Base-by-base conservation (phyloP, 2,329 filamentous ascomycete genomes). In the Hyphodiscus sp. region DNA sequence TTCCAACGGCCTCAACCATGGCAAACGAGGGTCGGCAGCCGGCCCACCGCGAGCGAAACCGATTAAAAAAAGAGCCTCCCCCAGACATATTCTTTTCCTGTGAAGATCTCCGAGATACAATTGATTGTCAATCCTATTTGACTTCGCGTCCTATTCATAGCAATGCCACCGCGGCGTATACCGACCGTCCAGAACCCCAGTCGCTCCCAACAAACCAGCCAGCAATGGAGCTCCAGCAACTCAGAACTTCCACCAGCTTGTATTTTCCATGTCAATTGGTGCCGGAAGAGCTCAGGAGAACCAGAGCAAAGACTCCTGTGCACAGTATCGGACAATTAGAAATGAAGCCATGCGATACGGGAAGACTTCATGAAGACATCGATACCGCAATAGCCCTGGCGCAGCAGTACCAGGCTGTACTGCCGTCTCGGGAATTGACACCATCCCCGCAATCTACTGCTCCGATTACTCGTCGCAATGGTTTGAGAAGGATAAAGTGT, bases 321-420 rank as follows among this genome's bases (percentile, higher is more conserved):
- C 60, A 58, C n/a, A 54, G 51, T 7, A 53, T 67, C 41, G 65
- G 65, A 4, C 65, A 67, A 50, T 54, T 65, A 4, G 65, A 67
- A 56, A 38, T 47, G 48, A 38, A 29, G 45, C 18, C 48, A n/a
- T 30, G n/a, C n/a, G 18, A 47, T 19, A 49, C 50, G 30, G 49
- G 46, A 20, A n/a, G 38, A 50, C 30, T 26, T 26, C 23, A 26
- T 3, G 19, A 47, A 33, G 30, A 47, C 50, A 13, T 38, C 16
- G 58, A 63, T 42, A 38, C 47, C 13, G 58, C 65, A n/a, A 51
- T 57, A 33, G 26, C 18, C 20, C 51, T 65, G n/a, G 63, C 64
- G 26, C 50, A 59, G 19, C 51, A 62, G 29, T 66, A 66, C 51
- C 57, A 57, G 41, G 53, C 56, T 26, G 20, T 58, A 16, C 23